Base-by-base conservation (phyloP, 805 yeast genomes). In the Groenewaldozyma tartarivorans region DNA sequence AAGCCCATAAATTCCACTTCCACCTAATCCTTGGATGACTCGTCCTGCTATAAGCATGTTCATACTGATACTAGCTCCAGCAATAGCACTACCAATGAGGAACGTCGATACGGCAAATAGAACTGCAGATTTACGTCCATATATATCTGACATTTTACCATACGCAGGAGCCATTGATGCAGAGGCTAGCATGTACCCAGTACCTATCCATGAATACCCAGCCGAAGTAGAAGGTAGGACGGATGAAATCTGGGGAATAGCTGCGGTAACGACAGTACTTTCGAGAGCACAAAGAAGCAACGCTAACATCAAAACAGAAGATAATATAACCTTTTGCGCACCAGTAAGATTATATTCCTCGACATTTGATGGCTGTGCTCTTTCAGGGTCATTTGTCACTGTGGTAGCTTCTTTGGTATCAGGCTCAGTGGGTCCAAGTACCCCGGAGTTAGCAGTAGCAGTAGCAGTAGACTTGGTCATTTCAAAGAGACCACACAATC, bases 161-260 rank as follows among this genome's bases (percentile, higher is more conserved):
- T 73, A 75, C n/a, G 78, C 58, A 0, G 82, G 83, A 53, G 77
- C 80, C 47, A 77, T 75, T 2, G 79, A 77, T 2, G 80, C 69
- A 39, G 74, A 72, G 1, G 85, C 76, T 33, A 80, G 53, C 17
- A 80, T 61, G 35, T 76, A 74, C 1, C 80, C 70, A 0, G 82
- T 74, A 2, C 82, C 81, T 3, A 80, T 76, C 84, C 85, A 77
- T 0, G 71, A 56, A 3, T 69, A 60, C 15, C 53, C 53, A 17
- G 64, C 51, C n/a, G 66, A 61, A n/a, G n/a, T n/a, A 38, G 70
- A 61, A 57, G 74, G 63, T 22, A 72, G 68, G n/a, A 77, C 74
- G 4, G 68, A 62, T 4, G 51, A 45, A 27, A 50, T 48, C 32
- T 49, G 52, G 21, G 74, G 68, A 48, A 75, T 60, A 2, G 75